Base-by-base conservation (phyloP, 352 stramenopile species). In the Peronospora farinosa region DNA sequence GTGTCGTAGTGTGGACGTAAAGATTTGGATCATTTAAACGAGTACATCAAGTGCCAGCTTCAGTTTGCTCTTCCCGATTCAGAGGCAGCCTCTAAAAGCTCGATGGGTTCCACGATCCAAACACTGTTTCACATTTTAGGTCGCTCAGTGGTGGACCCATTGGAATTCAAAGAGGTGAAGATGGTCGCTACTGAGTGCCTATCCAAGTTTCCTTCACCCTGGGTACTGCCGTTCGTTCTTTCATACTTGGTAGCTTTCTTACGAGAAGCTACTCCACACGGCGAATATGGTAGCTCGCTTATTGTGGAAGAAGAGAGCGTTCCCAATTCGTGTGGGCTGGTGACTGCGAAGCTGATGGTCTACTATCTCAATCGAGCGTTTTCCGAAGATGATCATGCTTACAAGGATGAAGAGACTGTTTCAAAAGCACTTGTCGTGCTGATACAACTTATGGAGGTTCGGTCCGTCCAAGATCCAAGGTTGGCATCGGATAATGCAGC, bases 151-250 rank as follows among this genome's bases (percentile, higher is more conserved):
- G 51, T 83, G 13, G 69, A 87, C 42, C 72, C 76, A 5, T 54
- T 89, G 38, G 78, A 89, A 58, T 89, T 78, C 47, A 89, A 89
- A 50, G 78, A 89, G 41, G 65, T 89, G 36, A 89, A 88, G 49
- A 81, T 89, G 74, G 47, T 89, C 0, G 54, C 69, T 6, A 63
- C 68, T 5, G 78, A 89, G 35, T 57, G 76, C 7, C 47, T 88
- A 21, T 66, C 69, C 3, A 84, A 86, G 37, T 61, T 84, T 5
- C 52, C 58, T 25, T 31, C 52, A 1, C 31, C 36, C 5, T 31
- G 40, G 2, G 62, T 87, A 23, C 37, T 78, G 11, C 72, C 73
- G 2, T 67, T 74, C 36, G 63, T 68, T 7, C 41, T 86, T 10
- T 23, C 58, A 3, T 67, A 75, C 15, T 27, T 89, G 7, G 16